These are phyloP conservation scores for Yarrowia hollandica DNA, from an alignment of 805 yeast genomes.

Conservation along the genomic window DNA sequence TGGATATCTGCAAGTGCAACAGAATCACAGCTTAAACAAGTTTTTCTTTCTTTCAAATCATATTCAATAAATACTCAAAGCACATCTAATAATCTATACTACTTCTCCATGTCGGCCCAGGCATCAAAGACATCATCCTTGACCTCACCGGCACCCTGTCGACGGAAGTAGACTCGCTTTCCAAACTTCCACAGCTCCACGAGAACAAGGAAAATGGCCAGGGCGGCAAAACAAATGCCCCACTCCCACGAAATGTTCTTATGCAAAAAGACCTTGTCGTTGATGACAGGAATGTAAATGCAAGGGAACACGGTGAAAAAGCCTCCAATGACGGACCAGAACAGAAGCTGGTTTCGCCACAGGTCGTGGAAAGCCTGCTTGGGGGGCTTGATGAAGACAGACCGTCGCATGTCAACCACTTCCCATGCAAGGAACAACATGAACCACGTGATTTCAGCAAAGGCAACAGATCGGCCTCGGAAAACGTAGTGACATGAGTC, in stretches of 20 bases:
- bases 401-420: constrained; percentile 68
- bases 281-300: constrained; percentile 83
- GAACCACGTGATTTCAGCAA: constrained; percentile 85
- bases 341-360: constrained; percentile 72
- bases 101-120: constrained; percentile 14
- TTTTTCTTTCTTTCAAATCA: not conserved
- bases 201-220: constrained; percentile 57
- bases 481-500: constrained; percentile 62
- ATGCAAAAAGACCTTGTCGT: constrained; percentile 72
- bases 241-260: constrained; percentile 72
- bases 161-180: constrained; percentile 57
- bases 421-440: constrained; percentile 82
- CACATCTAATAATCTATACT: constrained; percentile 6
- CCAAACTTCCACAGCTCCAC: constrained; percentile 66
- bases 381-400: constrained; percentile 70
- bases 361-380: constrained; percentile 64
- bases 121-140: constrained; percentile 18
- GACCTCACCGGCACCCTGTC: not conserved
- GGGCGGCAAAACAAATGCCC: constrained; percentile 67
- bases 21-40: too few species aligned
- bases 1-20: not conserved
- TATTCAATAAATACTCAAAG: constrained; percentile 12
- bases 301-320: constrained; percentile 74
- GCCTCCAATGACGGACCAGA: constrained; percentile 78
- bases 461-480: constrained; percentile 72